Percentiles rank a stretch among this genome's conserved stretches.
Conservation (phyloP, 441 rosid genomes). For the Arabidopsis lyrata region DNA sequence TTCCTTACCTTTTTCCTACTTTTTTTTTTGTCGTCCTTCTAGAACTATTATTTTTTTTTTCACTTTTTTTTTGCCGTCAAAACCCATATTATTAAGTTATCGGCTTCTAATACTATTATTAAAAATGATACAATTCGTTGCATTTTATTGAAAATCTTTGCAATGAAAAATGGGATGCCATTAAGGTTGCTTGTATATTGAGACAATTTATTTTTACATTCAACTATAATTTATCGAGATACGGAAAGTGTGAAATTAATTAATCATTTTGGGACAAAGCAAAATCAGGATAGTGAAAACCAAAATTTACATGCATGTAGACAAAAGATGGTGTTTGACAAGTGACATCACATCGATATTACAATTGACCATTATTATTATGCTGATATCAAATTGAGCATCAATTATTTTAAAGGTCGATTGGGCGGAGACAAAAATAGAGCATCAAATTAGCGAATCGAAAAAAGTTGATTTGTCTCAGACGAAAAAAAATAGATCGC, state of each 20-base stretch:
- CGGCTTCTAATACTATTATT: neutral
- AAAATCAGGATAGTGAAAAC: neutral
- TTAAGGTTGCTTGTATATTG: conserved; percentile 22
- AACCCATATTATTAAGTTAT: no score
- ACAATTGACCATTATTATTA: neutral
- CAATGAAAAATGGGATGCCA: neutral
- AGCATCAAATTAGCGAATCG: no score
- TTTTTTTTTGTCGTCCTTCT: no score
- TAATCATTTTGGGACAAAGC: neutral
- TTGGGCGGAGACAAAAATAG: no score
- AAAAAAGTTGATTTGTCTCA: no score
- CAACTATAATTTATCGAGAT: conserved; percentile 11
- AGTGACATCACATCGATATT: neutral
- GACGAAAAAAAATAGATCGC: no score
- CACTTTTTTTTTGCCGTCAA: no score
- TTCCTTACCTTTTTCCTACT: neutral
- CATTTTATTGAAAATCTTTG: neutral
- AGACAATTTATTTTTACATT: conserved; percentile 12
- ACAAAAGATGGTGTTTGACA: neutral
- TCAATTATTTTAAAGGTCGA: no score
- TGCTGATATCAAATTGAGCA: neutral
- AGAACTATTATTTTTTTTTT: no score
- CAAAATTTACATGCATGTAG: no score
- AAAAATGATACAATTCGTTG: conserved; percentile 11
- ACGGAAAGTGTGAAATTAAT: neutral